Evolutionary conservation across 2,329 filamentous ascomycete species (phyloP), one percentile per base, ranked within the genome.

Genomic region (Paecilomyces fulvus): DNA sequence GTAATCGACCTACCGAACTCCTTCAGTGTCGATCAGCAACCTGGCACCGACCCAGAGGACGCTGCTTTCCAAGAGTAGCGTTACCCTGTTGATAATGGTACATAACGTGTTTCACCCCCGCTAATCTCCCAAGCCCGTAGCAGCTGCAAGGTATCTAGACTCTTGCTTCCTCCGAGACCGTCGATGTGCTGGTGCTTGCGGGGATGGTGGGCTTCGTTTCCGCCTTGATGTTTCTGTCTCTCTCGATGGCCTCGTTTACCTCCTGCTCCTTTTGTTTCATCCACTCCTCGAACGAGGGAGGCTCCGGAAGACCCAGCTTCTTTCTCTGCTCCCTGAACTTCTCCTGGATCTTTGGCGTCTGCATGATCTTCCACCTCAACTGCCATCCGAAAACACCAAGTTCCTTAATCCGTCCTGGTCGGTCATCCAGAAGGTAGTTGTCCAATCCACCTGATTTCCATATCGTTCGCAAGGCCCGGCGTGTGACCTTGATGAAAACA

Each of bases 341-440:
- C 62, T 81, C 80, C 70, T 85, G 84, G 53, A 95, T 81, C 20
- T 76, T 75, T 1, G 79, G 76, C 3, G 85, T 91, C 76, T 92
- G 89, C 86, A 96, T 90, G 59, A 99, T 79, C 60, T 89, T 83
- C 89, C 91, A 96, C 61, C 94, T 80, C 67, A 99, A 76, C 64
- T 86, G 84, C 94, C 94, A 99, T 6, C 94, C 94, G 62, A 87
- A 87, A 54, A 92, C 85, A 4, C 94, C 94, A 56, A 99, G 79
- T 73, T 96, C 90, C 77, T 86, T 89, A 68, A 97, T 81, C 61
- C 94, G 83, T 46, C 80, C 81, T 14, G 87, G 78, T 75, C 90
- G 94, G 70, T 85, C 82, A 63, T 90, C 91, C 48, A 96, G 79
- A 50, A 99, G 79, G 75, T 99, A 99, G 67, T 91, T 85, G 73